Base-by-base conservation (phyloP, 2,329 filamentous ascomycete genomes). In the Myotisia sp. region DNA sequence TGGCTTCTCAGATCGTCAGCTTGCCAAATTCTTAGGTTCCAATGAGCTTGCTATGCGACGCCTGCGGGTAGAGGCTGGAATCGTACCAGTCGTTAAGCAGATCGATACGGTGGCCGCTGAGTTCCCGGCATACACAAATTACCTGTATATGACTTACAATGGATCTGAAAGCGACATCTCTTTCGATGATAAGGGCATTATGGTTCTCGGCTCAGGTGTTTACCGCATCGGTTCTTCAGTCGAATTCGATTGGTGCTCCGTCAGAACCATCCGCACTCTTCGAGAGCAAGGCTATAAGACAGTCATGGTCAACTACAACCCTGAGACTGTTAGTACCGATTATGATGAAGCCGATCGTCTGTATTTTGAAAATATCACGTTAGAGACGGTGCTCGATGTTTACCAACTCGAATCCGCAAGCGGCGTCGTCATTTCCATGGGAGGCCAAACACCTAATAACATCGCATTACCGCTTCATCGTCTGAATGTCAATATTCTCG, bases 231-330 rank as follows among this genome's bases (percentile, higher is more conserved):
- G 90, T 45, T 94, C 86, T 0, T 94, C 87, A 0, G 90, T 98
- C 39, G 90, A 98, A 55, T 98, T 98, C 57, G 90, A 98, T 59
- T 98, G 90, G 90, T 95, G 90, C 58, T 93, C 90, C 3, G 90
- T 98, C 18, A 71, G 87, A 40, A 84, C 90, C 4, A 92, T 95
- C 42, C 77, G 87, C 42, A 95, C 90, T 2, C 70, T 98, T 5
- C 75, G 90, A 33, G 74, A 82, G 44, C 72, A 77, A 40, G 81
- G 81, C 2, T 75, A 79, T 65, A 95, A 95, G 68, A 95, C 90
- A 0, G 76, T 95, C 50, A 95, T 95, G 87, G 76, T 92, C 32
- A 92, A 92, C 49, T 83, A 79, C 52, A 93, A 94, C 51, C 86
- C 86, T 0, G 86, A 94, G 54, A 93, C 85, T 0, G 79, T 93